Evolutionary conservation across 306 rosid species (phyloP).

Genomic region (Elaeagnus macrophylla): DNA sequence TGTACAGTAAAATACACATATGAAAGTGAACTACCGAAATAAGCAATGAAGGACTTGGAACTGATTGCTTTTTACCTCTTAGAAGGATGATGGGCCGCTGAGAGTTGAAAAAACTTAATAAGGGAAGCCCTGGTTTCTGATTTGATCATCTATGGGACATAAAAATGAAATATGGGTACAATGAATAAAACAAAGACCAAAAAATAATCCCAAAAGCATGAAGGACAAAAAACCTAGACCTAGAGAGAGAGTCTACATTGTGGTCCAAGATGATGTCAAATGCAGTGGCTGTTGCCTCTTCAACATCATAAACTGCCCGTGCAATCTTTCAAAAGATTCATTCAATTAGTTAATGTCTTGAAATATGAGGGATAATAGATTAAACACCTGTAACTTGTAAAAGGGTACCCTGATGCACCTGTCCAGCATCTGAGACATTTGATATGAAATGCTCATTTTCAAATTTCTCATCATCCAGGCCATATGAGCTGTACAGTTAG

Average conservation of each 20-base stretch:
- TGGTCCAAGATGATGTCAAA: constrained; percentile 70
- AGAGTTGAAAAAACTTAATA: constrained; percentile 77
- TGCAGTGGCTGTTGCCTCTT: constrained; percentile 85
- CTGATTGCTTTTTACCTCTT: constrained; percentile 49
- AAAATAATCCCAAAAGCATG: constrained; percentile 3
- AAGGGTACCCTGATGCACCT: constrained; percentile 45
- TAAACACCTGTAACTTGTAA: too few relatives aligned
- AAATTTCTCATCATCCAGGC: constrained; percentile 80
- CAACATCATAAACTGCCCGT: constrained; percentile 85
- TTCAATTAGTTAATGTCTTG: constrained; percentile 26
- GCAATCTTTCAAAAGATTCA: constrained; percentile 50
- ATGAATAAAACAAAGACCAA: constrained; percentile 7
- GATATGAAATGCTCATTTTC: constrained; percentile 72
- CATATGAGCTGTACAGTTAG: constrained; percentile 51
- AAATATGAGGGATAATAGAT: constrained; percentile 7
- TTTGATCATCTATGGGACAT: constrained; percentile 61
- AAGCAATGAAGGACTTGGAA: constrained; percentile 17
- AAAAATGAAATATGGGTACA: constrained; percentile 15
- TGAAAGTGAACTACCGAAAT: not conserved
- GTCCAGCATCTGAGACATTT: constrained; percentile 71
- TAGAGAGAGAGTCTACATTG: constrained; percentile 43
- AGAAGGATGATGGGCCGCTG: constrained; percentile 89
- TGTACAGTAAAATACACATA: constrained; percentile 13
- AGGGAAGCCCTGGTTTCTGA: constrained; percentile 70
- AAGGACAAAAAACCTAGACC: too few relatives aligned